Conservation (phyloP, 257 asterid species). For the Solanum lignicaule region DNA sequence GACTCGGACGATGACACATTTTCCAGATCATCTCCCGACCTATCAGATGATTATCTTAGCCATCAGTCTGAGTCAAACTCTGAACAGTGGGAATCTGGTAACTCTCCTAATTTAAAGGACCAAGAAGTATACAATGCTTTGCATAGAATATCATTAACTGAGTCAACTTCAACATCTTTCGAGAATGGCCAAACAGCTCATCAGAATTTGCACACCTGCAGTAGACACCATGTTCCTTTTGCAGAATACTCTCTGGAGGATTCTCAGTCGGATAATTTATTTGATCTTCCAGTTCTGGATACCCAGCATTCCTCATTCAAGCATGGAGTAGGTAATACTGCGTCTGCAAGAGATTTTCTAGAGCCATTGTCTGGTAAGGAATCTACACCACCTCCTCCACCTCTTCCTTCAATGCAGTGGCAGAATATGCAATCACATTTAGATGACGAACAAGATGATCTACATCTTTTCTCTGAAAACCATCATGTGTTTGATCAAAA, state of each 20-base stretch:
- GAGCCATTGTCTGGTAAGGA: constrained; percentile 20
- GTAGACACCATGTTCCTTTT: constrained; percentile 24
- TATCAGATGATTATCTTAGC: constrained; percentile 65
- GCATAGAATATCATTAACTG: constrained; percentile 53
- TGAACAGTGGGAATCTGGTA: constrained; percentile 78
- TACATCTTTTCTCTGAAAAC: constrained; percentile 15
- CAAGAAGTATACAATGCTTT: constrained; percentile 55
- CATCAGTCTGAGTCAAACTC: constrained; percentile 66
- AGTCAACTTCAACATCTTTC: constrained; percentile 36
- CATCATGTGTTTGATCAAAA: constrained; percentile 25
- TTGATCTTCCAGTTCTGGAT: constrained; percentile 51
- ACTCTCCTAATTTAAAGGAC: constrained; percentile 57
- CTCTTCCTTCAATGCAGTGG: constrained; percentile 64
- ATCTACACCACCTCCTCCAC: constrained; percentile 45
- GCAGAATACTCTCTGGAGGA: constrained; percentile 26
- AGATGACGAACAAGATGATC: constrained; percentile 22
- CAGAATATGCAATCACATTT: constrained; percentile 20
- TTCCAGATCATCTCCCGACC: constrained; percentile 68
- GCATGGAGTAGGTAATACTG: constrained; percentile 25
- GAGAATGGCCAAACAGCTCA: constrained; percentile 25
- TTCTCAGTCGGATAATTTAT: constrained; percentile 35
- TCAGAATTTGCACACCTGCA: constrained; percentile 18
- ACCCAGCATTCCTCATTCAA: constrained; percentile 27
- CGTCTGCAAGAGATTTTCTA: constrained; percentile 7
- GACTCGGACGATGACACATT: constrained; percentile 89